Evolutionary conservation across 768 basidiomycete genomes (phyloP), one percentile per base, ranked within the genome.

Genomic region (Aureoboletus auriporus): DNA sequence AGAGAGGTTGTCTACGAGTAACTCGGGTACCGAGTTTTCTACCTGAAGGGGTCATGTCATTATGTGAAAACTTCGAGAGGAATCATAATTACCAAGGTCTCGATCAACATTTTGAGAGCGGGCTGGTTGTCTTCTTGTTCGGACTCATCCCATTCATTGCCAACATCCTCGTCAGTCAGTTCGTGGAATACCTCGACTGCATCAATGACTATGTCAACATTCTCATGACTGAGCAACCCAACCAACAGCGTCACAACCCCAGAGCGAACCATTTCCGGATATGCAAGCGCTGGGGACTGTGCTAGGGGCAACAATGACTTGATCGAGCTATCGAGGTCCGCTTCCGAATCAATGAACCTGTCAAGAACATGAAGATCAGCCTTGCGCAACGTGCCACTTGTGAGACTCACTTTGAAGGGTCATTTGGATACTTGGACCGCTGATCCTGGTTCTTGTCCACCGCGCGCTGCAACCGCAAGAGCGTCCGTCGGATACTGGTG

Each of bases 341-440:
- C 90, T 74, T 99, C 96, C 1, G 96, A 98, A 65, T 98, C 96
- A 58, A 99, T 97, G 75, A 98, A 99, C 68, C 95, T 98, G 42
- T 17, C 26, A 23, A 23, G 20, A 23, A 23, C 8, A 30, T 29
- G 37, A n/a, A 41, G 23, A 28, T 53, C 39, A 66, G 20, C 28
- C 11, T 4, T n/a, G 17, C 9, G n/a, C 40, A 20, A 35, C 9
- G 6, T 4, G n/a, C 1, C 14, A 16, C 38, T 42, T 6, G 8
- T 7, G 10, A 13, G 39, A 42, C 76, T 50, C 55, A 94, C 94
- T 88, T 96, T 38, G 92, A 79, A 3, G 94, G 94, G 57, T 97
- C 91, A 51, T 89, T 79, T 0, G 91, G 88, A 65, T 89, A 90
- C 67, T 96, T 96, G n/a, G 93, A 94, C 28, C 96, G 78, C 62